Percentiles rank a stretch among this genome's conserved stretches.
These are phyloP conservation scores for Boletus mariae DNA, from an alignment of 1,284 basidiomycete genomes.

Conservation along the genomic window DNA sequence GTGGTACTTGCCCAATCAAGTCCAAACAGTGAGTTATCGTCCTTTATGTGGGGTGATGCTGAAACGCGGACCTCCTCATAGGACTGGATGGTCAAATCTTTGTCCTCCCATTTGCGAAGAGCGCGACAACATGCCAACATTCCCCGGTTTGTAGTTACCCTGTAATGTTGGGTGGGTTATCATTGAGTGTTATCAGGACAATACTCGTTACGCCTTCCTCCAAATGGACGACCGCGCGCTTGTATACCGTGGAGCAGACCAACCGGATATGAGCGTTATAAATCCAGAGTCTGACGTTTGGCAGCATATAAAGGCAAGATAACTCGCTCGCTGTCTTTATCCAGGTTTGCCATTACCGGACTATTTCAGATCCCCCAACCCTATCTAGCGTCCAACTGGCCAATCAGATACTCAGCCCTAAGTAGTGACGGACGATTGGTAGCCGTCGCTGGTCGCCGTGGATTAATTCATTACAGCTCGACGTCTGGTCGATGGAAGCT, in stretches of 20 bases:
- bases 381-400: conserved; percentile 93
- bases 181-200: conserved; percentile 56
- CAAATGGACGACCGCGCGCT: conserved; percentile 93
- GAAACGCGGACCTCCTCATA: conserved; percentile 23
- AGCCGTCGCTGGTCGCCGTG: conserved; percentile 89
- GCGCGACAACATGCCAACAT: conserved; percentile 88
- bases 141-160: conserved; percentile 61
- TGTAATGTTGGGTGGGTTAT: neutral
- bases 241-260: conserved; percentile 96
- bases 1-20: conserved; percentile 59
- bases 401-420: conserved; percentile 89
- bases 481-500: conserved; percentile 94
- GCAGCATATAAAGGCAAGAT: conserved; percentile 84
- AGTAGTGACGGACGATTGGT: conserved; percentile 90
- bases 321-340: neutral
- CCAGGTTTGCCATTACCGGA: neutral
- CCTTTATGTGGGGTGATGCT: neutral
- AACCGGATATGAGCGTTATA: conserved; percentile 97
- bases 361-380: conserved; percentile 71
- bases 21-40: conserved; percentile 42
- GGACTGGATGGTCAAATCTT: conserved; percentile 72
- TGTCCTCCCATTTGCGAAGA: conserved; percentile 90
- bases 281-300: conserved; percentile 99
- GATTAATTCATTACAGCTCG: conserved; percentile 91
- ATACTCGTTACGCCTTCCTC: conserved; percentile 91